Conservation (phyloP, 106 monocot genomes). For the Chionographis japonica region DNA sequence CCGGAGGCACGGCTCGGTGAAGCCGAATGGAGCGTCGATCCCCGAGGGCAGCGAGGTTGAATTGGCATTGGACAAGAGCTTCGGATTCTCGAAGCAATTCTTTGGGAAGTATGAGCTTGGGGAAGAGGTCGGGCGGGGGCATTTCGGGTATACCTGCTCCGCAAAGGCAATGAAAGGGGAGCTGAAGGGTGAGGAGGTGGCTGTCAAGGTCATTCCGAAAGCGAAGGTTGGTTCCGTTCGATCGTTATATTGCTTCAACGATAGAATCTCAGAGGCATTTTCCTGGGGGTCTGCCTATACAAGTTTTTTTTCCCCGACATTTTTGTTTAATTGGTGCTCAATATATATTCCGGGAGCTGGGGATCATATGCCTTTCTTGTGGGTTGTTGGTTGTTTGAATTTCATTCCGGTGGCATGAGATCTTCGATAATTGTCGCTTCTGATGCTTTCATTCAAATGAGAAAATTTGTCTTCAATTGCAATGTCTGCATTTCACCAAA, state of each 20-base stretch:
- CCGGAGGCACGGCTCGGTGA: conserved; percentile 25
- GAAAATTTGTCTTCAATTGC: too few species aligned
- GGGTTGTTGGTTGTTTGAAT: too few species aligned
- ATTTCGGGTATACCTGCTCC: conserved; percentile 16
- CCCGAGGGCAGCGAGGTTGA: conserved; percentile 20
- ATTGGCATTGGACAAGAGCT: conserved; percentile 33
- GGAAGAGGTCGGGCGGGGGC: conserved; percentile 15
- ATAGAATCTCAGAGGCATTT: too few species aligned
- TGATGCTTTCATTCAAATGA: too few species aligned
- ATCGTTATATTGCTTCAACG: background rate
- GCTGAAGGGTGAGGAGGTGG: conserved; percentile 13
- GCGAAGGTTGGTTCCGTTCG: conserved; percentile 5
- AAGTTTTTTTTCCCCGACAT: too few species aligned
- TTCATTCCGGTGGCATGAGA: too few species aligned
- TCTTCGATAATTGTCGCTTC: too few species aligned
- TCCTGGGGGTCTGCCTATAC: too few species aligned
- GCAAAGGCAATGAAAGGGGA: conserved; percentile 17
- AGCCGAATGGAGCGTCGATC: conserved; percentile 16
- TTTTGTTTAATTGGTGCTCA: too few species aligned
- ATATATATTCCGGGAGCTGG: too few species aligned
- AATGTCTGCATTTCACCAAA: too few species aligned
- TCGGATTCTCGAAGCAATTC: conserved; percentile 33
- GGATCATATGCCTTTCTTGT: too few species aligned
- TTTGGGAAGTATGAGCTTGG: conserved; percentile 16
- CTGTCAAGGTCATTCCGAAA: conserved; percentile 21